A percentile compares a stretch with the other conserved stretches of the same genome.
phyloP scores from a whole-genome alignment of 495 filamentous ascomycete species.

The Neurospora pannonica region DNA sequence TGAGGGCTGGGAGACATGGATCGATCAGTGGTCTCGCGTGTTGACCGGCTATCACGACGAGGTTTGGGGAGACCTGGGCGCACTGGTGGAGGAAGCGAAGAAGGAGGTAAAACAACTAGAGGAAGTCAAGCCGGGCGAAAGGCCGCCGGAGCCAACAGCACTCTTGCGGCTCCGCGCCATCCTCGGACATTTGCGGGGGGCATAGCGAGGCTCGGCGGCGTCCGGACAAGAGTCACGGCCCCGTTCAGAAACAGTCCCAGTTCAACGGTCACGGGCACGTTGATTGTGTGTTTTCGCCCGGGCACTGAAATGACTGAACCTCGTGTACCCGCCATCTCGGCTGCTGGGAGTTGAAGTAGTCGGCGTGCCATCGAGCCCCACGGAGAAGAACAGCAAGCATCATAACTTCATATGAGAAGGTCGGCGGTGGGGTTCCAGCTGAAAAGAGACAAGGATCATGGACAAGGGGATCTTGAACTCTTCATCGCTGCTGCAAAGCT shows the following conservation, averaged over 20 bases:
- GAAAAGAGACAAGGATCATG: background rate
- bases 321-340: background rate
- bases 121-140: conserved; percentile 11
- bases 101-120: conserved; percentile 40
- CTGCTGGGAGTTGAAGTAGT: background rate
- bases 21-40: conserved; percentile 50
- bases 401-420: background rate
- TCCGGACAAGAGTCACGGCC: background rate
- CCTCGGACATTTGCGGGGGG: conserved; percentile 22
- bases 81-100: conserved; percentile 53
- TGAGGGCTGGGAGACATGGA: conserved; percentile 38
- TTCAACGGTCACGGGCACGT: background rate
- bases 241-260: background rate
- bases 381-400: background rate
- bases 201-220: background rate
- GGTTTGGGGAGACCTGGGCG: conserved; percentile 64
- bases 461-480: background rate
- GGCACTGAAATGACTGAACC: background rate
- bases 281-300: background rate
- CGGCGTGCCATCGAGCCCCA: background rate
- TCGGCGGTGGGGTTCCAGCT: background rate
- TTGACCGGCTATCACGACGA: conserved; percentile 63
- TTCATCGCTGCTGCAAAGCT: background rate
- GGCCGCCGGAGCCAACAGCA: conserved; percentile 17
- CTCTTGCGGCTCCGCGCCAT: conserved; percentile 23